These are phyloP conservation scores for Bipolaris gigantea DNA, from an alignment of 2,329 filamentous ascomycete genomes.

Conservation along the genomic window DNA sequence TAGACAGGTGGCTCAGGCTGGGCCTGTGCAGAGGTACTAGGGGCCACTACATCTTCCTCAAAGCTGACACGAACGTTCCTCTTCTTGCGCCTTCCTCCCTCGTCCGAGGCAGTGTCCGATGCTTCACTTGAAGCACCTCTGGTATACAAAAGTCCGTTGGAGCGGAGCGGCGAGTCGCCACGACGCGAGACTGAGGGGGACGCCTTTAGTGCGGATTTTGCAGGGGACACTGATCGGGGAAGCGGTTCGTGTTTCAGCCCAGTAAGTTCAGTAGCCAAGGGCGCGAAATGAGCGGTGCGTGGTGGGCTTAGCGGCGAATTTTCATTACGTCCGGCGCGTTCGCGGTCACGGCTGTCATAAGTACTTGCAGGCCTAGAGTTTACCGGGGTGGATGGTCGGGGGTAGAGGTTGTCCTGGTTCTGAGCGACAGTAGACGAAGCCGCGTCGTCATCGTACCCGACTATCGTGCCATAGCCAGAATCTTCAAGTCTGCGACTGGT, in stretches of 20 bases:
- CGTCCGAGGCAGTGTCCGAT: constrained; percentile 58
- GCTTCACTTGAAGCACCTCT: constrained; percentile 55
- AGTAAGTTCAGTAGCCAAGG: constrained; percentile 55
- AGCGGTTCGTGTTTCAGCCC: constrained; percentile 69
- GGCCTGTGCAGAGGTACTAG: constrained; percentile 50
- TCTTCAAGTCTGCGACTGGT: constrained; percentile 22
- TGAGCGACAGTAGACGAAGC: constrained; percentile 24
- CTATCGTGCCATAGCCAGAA: constrained; percentile 9
- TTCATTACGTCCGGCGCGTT: constrained; percentile 30
- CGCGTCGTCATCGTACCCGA: constrained; percentile 9
- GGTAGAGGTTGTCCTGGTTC: constrained; percentile 36
- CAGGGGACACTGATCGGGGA: constrained; percentile 70
- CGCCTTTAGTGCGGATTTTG: constrained; percentile 75
- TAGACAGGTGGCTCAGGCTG: constrained; percentile 25
- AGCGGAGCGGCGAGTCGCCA: constrained; percentile 50
- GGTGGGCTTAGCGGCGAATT: constrained; percentile 61
- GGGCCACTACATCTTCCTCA: constrained; percentile 65
- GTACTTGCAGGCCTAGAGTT: constrained; percentile 12
- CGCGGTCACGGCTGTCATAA: constrained; percentile 19
- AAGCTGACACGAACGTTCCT: constrained; percentile 77
- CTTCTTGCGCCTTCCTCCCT: constrained; percentile 47
- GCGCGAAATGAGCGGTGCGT: constrained; percentile 68
- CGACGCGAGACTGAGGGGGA: constrained; percentile 57
- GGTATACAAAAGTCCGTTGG: constrained; percentile 54
- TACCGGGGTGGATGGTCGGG: constrained; percentile 18